Conservation (phyloP, 495 filamentous ascomycete species). For the Aspergillus avenaceus region DNA sequence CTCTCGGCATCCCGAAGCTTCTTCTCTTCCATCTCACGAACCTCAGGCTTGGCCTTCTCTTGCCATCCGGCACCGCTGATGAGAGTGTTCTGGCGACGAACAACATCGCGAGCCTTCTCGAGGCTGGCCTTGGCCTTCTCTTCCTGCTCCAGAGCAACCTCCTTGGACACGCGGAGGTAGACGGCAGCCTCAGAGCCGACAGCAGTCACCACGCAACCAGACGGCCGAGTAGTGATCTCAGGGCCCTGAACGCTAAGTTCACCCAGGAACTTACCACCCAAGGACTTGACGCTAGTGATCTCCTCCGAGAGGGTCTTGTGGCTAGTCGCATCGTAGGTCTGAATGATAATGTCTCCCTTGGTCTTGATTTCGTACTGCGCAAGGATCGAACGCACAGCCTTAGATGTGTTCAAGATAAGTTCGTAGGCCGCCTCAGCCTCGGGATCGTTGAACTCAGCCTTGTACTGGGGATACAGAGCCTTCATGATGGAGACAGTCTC, state of each 20-base stretch:
- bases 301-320: slow-evolving; percentile 55
- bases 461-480: slow-evolving; percentile 59
- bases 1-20: slow-evolving; percentile 55
- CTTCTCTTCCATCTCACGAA: slow-evolving; percentile 56
- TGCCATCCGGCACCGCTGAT: slow-evolving; percentile 35
- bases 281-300: slow-evolving; percentile 57
- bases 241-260: slow-evolving; percentile 46
- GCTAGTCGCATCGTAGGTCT: slow-evolving; percentile 53
- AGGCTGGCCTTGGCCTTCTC: slow-evolving; percentile 57
- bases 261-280: slow-evolving; percentile 58
- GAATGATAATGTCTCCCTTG: slow-evolving; percentile 52
- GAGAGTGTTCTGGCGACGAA: slow-evolving; percentile 31
- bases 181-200: slow-evolving; percentile 63
- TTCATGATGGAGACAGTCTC: slow-evolving; percentile 63
- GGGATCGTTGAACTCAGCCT: slow-evolving; percentile 51
- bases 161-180: slow-evolving; percentile 65
- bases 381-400: slow-evolving; percentile 53
- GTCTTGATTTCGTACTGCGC: slow-evolving; percentile 58
- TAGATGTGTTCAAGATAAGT: slow-evolving; percentile 56
- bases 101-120: slow-evolving; percentile 30
- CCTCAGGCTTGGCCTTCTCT: slow-evolving; percentile 48
- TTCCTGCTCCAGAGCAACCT: slow-evolving; percentile 63
- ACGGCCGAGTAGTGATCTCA: slow-evolving; percentile 50
- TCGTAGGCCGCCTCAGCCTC: slow-evolving; percentile 61
- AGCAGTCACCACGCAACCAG: slow-evolving; percentile 67